Base-by-base conservation (phyloP, 2,329 filamentous ascomycete genomes). In the Scleromitrula shiraiana region DNA sequence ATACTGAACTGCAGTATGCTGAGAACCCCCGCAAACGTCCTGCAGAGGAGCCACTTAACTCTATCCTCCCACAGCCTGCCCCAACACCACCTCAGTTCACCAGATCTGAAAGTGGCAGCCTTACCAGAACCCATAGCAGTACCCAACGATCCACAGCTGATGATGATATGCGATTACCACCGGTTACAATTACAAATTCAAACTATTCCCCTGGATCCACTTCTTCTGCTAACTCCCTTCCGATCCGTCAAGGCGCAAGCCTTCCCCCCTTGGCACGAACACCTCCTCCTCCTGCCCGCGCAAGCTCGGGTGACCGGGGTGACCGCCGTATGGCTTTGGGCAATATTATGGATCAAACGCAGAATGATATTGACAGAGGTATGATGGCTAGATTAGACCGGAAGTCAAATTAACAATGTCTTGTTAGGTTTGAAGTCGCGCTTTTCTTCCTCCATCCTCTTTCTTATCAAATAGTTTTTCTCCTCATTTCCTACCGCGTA, bases 61-160 rank as follows among this genome's bases (percentile, higher is more conserved):
- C 62, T 1, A 61, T 65, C 12, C 56, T 67, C 14, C 64, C 65
- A 19, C 65, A 64, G n/a, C 65, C 64, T 19, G 56, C 64, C 23
- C 62, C 63, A n/a, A 60, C 56, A 15, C 62, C 62, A 30, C 52
- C 55, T n/a, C 36, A 51, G 1, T 62, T 59, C 45, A 20, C 55
- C 23, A 56, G 60, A 9, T 44, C 56, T 12, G 62, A 63, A 4
- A 56, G 50, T 10, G 7, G 5, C 5, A 17, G 33, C 5, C 33
- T n/a, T 37, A 20, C 55, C 23, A 56, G 60, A 9, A 43, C 56
- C 12, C 61, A 63, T 5, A 56, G 50, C 8, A 7, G 5, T 8
- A 17, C 15, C 5, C 33, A 17, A 19, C 57, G 60, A 19, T 56
- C 56, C 24, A 57, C 59, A 15, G 58, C 51, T n/a, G 59, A 62